Base-by-base conservation (phyloP, 768 basidiomycete species). In the Psilocybe subaeruginosa region DNA sequence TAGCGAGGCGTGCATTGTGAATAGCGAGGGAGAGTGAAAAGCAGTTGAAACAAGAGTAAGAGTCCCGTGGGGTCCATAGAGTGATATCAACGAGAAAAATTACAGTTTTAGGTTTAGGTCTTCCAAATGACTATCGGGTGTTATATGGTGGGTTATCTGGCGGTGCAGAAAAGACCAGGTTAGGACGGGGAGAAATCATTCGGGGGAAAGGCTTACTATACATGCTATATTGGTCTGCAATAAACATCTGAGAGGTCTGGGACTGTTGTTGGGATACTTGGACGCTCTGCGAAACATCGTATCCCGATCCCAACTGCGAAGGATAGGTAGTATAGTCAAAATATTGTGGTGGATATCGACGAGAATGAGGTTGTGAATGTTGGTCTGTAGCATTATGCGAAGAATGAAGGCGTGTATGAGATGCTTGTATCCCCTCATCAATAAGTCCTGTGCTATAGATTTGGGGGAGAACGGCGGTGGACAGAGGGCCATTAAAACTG, bases 401-500 rank as follows among this genome's bases (percentile, higher is more conserved):
- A 27, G 69, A 58, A 48, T 61, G 61, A 48, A 60, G 27, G 33
- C 59, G 69, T 50, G 64, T 62, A 47, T 55, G 58, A 3, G 61
- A 49, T 12, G 54, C 43, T 17, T 61, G 66, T 9, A 56, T 17
- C 7, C 62, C 80, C 43, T 84, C 83, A 62, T 86, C 87, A 2
- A 83, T 79, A 50, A 91, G 74, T 0, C 89, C 90, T 3, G 90
- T 90, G 73, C 88, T 91, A 69, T 90, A 92, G 66, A 88, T 76
- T 64, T 90, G 89, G 0, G 90, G 88, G 46, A 92, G 80, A 27
- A 89, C 88, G 0, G 89, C 87, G 16, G 90, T 91, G 19, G 90
- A 88, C 46, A 91, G 67, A 47, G 82, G 78, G 5, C 78, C 79
- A 23, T 79, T 69, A 67, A 80, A 79, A 56, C 72, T 67, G 54